Base-by-base conservation (phyloP, 345 rosid species). In the Populus ilicifolia region DNA sequence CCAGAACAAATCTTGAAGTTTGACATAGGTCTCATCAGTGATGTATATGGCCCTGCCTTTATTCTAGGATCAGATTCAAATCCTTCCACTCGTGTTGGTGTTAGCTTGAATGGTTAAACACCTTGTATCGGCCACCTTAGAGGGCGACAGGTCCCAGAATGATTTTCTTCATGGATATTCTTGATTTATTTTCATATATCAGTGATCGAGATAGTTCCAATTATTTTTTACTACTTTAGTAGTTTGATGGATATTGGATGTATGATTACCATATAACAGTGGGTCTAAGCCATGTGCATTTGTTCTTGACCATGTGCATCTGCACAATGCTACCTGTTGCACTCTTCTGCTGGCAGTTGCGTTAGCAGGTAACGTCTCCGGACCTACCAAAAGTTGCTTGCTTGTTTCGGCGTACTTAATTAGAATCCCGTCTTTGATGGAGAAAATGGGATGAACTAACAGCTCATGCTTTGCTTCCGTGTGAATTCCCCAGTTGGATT, bases 301-400 rank as follows among this genome's bases (percentile, higher is more conserved):
- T 74, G 84, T 77, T 69, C 77, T 74, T 75, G 25, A 43, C 67
- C 84, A 82, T 85, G 87, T 82, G 87, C 80, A 66, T 21, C 75
- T 79, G 79, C 52, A 77, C 76, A 61, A 18, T 67, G 67, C 63
- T 17, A 36, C 43, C 75, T 65, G 7, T 17, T 36, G 18, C 71
- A 17, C 52, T 52, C 64, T 70, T 72, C n/a, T 79, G 80, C 72
- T 73, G 86, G 85, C 70, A 13, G 76, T 72, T 81, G 39, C 82
- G 76, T 79, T 16, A 78, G 41, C 80, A 81, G 38, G 69, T 9
- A 56, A 56, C 27, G 9, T 8, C 71, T 33, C 10, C 69, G 75
- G 78, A 18, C 80, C 83, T 66, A 75, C 81, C 27, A 12, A n/a
- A 44, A 39, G 8, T 72, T 68, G 44, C 43, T 62, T 73, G 23